phyloP scores from a whole-genome alignment of 139 green algal species.

The Tetraselmis chui region DNA sequence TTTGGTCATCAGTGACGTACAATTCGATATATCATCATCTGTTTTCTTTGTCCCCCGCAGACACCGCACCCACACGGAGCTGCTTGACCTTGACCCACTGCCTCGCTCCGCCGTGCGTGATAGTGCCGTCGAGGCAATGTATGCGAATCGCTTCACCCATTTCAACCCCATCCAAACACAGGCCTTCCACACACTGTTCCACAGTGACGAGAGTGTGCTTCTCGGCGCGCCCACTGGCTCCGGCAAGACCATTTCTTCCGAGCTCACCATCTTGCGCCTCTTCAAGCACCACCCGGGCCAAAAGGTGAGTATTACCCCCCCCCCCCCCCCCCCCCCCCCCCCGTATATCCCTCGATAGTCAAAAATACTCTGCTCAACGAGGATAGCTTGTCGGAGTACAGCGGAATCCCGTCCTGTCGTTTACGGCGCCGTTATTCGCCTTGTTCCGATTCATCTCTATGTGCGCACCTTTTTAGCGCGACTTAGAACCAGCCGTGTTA shows the following conservation, averaged over 20 bases:
- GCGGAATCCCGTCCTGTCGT: no score
- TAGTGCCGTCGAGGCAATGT: conserved; percentile 62
- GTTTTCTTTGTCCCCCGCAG: no score
- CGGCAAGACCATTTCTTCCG: conserved; percentile 90
- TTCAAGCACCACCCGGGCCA: conserved; percentile 60
- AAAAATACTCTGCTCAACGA: no score
- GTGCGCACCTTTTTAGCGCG: no score
- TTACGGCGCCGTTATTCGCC: no score
- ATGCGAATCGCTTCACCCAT: conserved; percentile 74
- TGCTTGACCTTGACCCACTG: conserved; percentile 91
- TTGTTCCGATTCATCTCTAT: no score
- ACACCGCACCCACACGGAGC: conserved; percentile 53
- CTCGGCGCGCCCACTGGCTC: conserved; percentile 85
- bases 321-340: background rate
- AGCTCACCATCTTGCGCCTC: conserved; percentile 87
- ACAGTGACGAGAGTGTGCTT: conserved; percentile 91
- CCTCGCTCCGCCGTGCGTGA: conserved; percentile 75
- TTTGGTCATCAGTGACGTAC: no score
- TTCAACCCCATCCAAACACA: conserved; percentile 99
- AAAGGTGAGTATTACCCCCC: conserved; percentile 35
- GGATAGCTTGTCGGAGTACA: no score
- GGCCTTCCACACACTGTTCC: conserved; percentile 94
- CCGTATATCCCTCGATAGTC: no score
- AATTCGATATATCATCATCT: no score
- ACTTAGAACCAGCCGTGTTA: no score